These are phyloP conservation scores for Eudorina sp. DNA, from an alignment of 139 green algal species.

Conservation along the genomic window DNA sequence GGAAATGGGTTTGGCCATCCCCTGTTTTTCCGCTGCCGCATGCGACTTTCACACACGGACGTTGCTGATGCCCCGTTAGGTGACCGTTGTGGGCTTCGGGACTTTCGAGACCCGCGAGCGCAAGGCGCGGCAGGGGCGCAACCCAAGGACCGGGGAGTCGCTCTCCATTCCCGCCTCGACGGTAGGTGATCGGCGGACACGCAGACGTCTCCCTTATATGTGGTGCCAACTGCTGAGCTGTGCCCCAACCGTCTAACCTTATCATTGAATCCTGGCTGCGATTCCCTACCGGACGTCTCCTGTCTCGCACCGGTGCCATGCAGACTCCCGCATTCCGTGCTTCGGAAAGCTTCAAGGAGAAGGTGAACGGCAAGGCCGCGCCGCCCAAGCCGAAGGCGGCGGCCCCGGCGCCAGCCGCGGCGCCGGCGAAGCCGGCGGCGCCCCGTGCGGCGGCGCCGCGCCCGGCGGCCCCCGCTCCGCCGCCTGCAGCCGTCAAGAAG, in stretches of 20 bases:
- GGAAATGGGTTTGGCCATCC: neutral
- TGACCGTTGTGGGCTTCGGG: slow-evolving; percentile 28
- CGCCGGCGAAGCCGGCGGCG: neutral
- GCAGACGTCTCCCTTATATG: too few relatives aligned
- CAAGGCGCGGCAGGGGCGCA: neutral
- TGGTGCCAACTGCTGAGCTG: too few relatives aligned
- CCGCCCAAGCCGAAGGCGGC: neutral
- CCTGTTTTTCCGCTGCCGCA: neutral
- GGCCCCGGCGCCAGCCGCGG: neutral
- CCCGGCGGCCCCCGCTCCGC: neutral
- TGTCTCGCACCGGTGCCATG: neutral
- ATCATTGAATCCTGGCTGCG: neutral
- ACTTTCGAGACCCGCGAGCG: slow-evolving; percentile 12
- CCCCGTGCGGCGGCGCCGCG: neutral
- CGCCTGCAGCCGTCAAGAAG: slow-evolving; percentile 4
- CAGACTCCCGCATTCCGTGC: slow-evolving; percentile 3
- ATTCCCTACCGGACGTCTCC: neutral
- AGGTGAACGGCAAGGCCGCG: slow-evolving; percentile 9
- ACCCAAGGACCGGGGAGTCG: slow-evolving; percentile 2
- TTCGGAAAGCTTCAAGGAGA: neutral
- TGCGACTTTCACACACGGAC: too few relatives aligned
- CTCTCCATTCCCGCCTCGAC: neutral
- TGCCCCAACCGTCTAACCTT: too few relatives aligned
- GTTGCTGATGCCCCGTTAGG: too few relatives aligned
- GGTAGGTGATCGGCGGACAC: neutral